A percentile compares a stretch with the other conserved stretches of the same genome.
These are phyloP conservation scores for Tetrapisispora arboricola DNA, from an alignment of 805 yeast genomes.

Conservation along the genomic window DNA sequence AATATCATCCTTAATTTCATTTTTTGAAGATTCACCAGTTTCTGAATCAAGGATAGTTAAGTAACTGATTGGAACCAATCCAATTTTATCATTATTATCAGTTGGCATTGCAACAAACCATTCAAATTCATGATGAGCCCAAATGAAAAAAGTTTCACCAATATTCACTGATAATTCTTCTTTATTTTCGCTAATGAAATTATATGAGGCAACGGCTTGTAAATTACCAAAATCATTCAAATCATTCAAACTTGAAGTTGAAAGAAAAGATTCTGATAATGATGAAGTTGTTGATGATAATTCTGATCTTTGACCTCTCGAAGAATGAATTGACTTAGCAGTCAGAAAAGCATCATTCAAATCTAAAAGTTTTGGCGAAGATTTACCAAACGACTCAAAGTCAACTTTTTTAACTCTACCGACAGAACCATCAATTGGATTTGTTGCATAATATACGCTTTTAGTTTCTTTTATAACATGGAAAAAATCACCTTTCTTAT, in stretches of 20 bases:
- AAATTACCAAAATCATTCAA: conserved; percentile 32
- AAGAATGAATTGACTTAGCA: not conserved
- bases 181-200: conserved; percentile 60
- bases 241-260: not conserved
- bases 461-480: conserved; percentile 59
- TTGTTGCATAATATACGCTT: conserved; percentile 80
- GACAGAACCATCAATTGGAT: conserved; percentile 63
- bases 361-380: conserved; percentile 30
- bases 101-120: conserved; percentile 98
- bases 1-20: conserved; percentile 49
- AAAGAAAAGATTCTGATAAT: too few relatives aligned
- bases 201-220: conserved; percentile 78
- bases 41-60: conserved; percentile 75
- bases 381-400: conserved; percentile 69
- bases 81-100: conserved; percentile 91
- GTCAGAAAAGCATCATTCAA: not conserved
- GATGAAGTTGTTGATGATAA: too few relatives aligned
- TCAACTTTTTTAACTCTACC: conserved; percentile 84
- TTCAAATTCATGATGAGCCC: conserved; percentile 92
- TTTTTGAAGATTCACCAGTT: conserved; percentile 46
- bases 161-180: conserved; percentile 79
- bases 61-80: conserved; percentile 84
- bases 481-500: conserved; percentile 78
- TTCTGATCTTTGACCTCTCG: conserved; percentile 3
- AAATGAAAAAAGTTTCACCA: conserved; percentile 82